These are phyloP conservation scores for Termitomyces sp. DNA, from an alignment of 768 basidiomycete genomes.

Conservation along the genomic window DNA sequence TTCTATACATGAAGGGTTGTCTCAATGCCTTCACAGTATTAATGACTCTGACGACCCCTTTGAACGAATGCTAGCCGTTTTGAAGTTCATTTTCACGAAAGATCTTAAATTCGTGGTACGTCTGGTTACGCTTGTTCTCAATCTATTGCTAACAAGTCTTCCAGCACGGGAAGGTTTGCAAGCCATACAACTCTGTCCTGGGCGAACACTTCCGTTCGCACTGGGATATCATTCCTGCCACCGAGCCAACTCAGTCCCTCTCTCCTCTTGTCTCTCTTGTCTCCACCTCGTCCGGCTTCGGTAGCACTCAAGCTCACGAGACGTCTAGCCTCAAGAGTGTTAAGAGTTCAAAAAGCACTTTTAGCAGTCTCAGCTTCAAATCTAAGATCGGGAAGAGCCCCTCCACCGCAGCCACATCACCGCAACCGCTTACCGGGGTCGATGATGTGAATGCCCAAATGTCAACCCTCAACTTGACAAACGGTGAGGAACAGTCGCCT, in stretches of 20 bases:
- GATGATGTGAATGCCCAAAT: constrained; percentile 49
- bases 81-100: constrained; percentile 88
- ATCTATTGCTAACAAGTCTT: background rate
- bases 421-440: constrained; percentile 35
- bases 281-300: constrained; percentile 27
- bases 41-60: constrained; percentile 93
- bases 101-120: constrained; percentile 90
- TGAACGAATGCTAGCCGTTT: constrained; percentile 88
- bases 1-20: constrained; percentile 1
- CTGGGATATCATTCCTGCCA: constrained; percentile 73
- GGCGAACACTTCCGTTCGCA: constrained; percentile 89
- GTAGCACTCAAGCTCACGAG: constrained; percentile 32
- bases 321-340: constrained; percentile 56
- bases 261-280: constrained; percentile 41
- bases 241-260: constrained; percentile 43
- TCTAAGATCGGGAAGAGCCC: constrained; percentile 51
- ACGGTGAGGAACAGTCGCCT: constrained; percentile 10
- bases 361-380: constrained; percentile 52
- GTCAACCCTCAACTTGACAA: constrained; percentile 55
- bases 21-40: constrained; percentile 50
- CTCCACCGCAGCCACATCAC: constrained; percentile 54
- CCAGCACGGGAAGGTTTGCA: constrained; percentile 89
- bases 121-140: constrained; percentile 13
- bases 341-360: constrained; percentile 56
- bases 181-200: constrained; percentile 86